Evolutionary conservation across 169 alveolate species (phyloP), one percentile per base, ranked within the genome.

Genomic region (Eimeria maxima): DNA sequence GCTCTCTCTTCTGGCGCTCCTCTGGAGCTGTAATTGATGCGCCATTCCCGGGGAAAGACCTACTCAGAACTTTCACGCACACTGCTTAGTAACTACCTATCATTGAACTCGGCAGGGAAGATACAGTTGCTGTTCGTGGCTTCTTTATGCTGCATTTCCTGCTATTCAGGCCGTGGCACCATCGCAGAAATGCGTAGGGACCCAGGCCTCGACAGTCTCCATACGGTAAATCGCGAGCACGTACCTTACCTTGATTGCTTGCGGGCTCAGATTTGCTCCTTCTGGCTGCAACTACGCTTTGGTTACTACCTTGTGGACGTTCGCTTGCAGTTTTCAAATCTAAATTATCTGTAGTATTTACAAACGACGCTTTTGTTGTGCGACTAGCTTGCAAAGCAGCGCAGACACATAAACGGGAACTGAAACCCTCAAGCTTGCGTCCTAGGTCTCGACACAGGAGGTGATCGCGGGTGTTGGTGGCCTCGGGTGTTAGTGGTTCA

Each of bases 151-250:
- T 63, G 29, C 24, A 0, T 27, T n/a, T 67, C 5, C 76, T 4
- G 44, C 42, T 67, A 3, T 20, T 80, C 65, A 80, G 89, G 89
- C 67, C 60, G 89, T 11, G 89, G 89, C 60, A 80, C 89, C 45
- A 69, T 80, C 67, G 44, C 60, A 45, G 89, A 80, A 24, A 45
- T 80, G 89, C 89, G 89, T 29, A 38, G 89, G n/a, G 89, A 80
- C 45, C 89, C 89, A 1, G 89, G 89, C 22, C 67, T 80, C 2
- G 89, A 80, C 89, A 80, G 89, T 53, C 89, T 80, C 24, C 89
- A 80, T 11, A 80, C 89, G 65, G 89, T 80, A 27, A 80, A 27
- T 10, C 8, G 4, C 8, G 38, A 38, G 42, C 65, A 6, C 42
- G n/a, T 18, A 65, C 74, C 8, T 65, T 4, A 7, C 6, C n/a